A percentile compares a stretch with the other conserved stretches of the same genome.
Evolutionary conservation across 192 early-diverging fungal genomes (phyloP).

Genomic region (Gryganskiella cystojenkinii): DNA sequence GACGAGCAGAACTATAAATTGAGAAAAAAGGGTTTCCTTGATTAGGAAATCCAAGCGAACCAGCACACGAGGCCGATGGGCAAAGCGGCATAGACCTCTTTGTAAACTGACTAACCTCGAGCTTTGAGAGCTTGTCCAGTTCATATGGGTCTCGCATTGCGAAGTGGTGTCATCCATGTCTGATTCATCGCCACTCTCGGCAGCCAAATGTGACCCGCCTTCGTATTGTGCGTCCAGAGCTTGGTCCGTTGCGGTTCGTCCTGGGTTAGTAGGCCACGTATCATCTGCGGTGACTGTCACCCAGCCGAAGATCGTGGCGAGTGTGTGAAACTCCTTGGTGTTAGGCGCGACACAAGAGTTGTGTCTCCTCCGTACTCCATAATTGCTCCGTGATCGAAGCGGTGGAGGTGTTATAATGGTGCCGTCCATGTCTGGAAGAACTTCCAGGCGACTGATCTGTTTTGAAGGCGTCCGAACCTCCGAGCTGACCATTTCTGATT

Average conservation of each 20-base stretch:
- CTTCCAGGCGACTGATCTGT: neutral
- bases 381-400: neutral
- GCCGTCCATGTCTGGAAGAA: conserved; percentile 7
- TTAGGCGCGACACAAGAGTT: conserved; percentile 55
- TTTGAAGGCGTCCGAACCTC: neutral
- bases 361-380: conserved; percentile 40
- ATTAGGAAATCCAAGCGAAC: no score
- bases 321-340: conserved; percentile 50
- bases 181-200: conserved; percentile 26
- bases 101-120: no score
- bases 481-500: conserved; percentile 8
- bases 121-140: neutral
- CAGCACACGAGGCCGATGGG: no score
- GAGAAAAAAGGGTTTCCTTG: no score
- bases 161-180: neutral
- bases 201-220: no score
- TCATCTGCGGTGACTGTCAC: conserved; percentile 18
- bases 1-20: no score
- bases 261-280: conserved; percentile 7
- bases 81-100: no score
- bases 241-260: neutral
- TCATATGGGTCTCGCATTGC: neutral
- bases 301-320: conserved; percentile 61
- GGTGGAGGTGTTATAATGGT: conserved; percentile 23
- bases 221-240: neutral